A percentile compares a stretch with the other conserved stretches of the same genome.
Evolutionary conservation across 2,329 filamentous ascomycete species (phyloP).

Genomic region (Xylaria sp.): DNA sequence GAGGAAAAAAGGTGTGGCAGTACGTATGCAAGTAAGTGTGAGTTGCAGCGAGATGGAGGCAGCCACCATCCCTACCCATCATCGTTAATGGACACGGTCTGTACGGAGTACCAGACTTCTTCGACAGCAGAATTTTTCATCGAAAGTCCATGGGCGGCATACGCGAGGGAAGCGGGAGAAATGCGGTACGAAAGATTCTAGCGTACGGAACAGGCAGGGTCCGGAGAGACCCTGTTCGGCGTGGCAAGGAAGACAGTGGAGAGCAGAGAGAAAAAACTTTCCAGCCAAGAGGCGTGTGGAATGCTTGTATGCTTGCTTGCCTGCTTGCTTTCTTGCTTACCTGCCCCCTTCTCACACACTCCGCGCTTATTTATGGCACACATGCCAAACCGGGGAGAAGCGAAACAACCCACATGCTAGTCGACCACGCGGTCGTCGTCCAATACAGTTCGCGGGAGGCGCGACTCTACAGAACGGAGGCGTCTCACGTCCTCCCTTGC

Average conservation of each 20-base stretch:
- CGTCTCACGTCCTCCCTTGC: background rate
- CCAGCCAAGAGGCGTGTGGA: background rate
- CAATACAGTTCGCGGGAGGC: constrained; percentile 1
- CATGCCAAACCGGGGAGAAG: background rate
- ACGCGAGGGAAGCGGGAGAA: background rate
- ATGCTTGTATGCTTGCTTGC: background rate
- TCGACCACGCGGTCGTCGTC: constrained; percentile 13
- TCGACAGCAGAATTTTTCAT: too few species aligned
- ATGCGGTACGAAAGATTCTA: background rate
- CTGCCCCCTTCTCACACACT: background rate
- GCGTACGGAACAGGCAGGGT: background rate
- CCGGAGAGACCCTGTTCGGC: background rate
- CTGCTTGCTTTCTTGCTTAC: background rate
- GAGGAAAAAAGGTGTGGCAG: too few species aligned
- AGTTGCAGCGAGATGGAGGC: too few species aligned
- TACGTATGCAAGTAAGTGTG: too few species aligned
- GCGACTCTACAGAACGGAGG: constrained; percentile 10
- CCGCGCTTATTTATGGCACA: constrained; percentile 1
- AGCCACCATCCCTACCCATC: background rate
- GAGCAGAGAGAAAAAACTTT: background rate
- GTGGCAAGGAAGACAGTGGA: background rate
- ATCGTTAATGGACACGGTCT: too few species aligned
- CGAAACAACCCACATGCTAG: constrained; percentile 9
- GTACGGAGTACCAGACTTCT: too few species aligned
- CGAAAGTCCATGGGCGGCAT: background rate